phyloP scores from a whole-genome alignment of 352 stramenopile genomes.

The Pythium utonaiense region DNA sequence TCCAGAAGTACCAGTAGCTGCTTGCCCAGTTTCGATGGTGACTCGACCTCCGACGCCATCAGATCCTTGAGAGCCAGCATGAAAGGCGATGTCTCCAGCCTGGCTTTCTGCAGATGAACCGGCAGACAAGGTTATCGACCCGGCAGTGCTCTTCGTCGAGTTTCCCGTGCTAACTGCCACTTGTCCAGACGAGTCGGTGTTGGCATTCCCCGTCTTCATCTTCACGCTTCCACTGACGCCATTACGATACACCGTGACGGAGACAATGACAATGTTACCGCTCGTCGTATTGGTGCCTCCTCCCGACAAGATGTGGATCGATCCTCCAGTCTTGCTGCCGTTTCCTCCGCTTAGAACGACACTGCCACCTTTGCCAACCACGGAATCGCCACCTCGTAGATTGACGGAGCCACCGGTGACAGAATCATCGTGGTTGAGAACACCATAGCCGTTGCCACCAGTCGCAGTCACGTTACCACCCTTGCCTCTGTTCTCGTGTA shows the following conservation, averaged over 20 bases:
- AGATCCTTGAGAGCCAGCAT: slow-evolving; percentile 31
- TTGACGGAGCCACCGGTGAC: slow-evolving; percentile 69
- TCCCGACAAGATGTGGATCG: slow-evolving; percentile 45
- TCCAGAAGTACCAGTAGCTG: not conserved
- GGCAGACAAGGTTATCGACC: slow-evolving; percentile 41
- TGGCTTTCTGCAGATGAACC: slow-evolving; percentile 34
- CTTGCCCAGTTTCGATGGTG: slow-evolving; percentile 1
- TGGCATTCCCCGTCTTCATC: slow-evolving; percentile 29
- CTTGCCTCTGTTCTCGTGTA: slow-evolving; percentile 72
- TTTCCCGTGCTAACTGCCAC: slow-evolving; percentile 43
- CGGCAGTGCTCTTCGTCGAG: slow-evolving; percentile 26
- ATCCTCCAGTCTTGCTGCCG: slow-evolving; percentile 44
- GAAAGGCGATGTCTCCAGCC: slow-evolving; percentile 43
- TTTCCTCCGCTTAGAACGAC: slow-evolving; percentile 44
- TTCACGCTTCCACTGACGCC: slow-evolving; percentile 29
- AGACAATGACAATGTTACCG: slow-evolving; percentile 46
- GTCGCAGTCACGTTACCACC: slow-evolving; percentile 71
- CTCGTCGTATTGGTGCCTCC: slow-evolving; percentile 36
- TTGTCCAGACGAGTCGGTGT: slow-evolving; percentile 28
- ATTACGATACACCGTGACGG: slow-evolving; percentile 12
- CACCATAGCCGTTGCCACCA: slow-evolving; percentile 65
- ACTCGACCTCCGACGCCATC: slow-evolving; percentile 20
- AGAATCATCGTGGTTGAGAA: slow-evolving; percentile 67
- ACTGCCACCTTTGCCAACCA: slow-evolving; percentile 55
- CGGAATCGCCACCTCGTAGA: slow-evolving; percentile 61